Base-by-base conservation (phyloP, 345 rosid genomes). In the Populus deltoides region DNA sequence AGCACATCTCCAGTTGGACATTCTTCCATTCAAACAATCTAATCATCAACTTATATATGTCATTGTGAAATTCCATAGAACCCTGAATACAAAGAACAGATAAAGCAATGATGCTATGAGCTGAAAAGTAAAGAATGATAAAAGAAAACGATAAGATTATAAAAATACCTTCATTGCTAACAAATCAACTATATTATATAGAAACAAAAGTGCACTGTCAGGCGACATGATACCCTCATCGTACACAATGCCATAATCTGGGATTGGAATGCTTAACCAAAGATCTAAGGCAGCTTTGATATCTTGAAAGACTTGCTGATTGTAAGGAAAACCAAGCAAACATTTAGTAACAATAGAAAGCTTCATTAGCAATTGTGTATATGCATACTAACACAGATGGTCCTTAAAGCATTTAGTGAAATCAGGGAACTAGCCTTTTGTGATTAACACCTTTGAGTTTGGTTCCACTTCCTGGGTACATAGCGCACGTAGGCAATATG, bases 401-500 rank as follows among this genome's bases (percentile, higher is more conserved):
- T 57, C 43, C 69, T 39, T 53, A 66, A 43, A 57, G 45, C 78
- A 83, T 67, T 35, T 79, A 70, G 78, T 77, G 53, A 83, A 78
- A 71, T 72, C 70, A 66, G 70, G 71, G 81, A 70, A 85, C 82
- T 81, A 85, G 82, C 80, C 76, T 75, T 82, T 68, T 71, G 83
- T 43, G 39, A 85, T 77, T 62, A 78, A 71, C 83, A 95, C 98
- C 99, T 93, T 86, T 51, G 98, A 93, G 78, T 81, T 86, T 71
- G 99, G 94, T 68, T 92, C 97, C 72, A 79, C 87, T 84, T 95
- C 99, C 67, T 89, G 89, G 71, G 73, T 80, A 75, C 93, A 87
- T 7, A 95, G 84, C 66, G 94, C 99, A 69, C 93, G 91, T 81
- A 93, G 82, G 83, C 89, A 86, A 84, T 92, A 83, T 49, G 93